Base-by-base conservation (phyloP, 345 rosid genomes). In the Salix arbutifolia region DNA sequence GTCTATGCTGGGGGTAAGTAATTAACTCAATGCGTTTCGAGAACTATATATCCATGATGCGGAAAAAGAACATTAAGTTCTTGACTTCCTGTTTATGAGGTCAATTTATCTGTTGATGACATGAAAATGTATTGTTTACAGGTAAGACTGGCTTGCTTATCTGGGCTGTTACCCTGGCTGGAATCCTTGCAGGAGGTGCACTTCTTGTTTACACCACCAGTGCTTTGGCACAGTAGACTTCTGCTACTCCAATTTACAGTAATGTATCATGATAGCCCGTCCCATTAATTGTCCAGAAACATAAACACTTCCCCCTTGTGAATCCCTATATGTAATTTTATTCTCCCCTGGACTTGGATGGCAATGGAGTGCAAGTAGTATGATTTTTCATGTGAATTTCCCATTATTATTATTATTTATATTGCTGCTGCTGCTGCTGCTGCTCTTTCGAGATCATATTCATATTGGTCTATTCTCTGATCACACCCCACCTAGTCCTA, bases 121-220 rank as follows among this genome's bases (percentile, higher is more conserved):
- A 26, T 40, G 16, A 19, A 26, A 25, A 42, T 16, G 33, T 37
- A 38, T 9, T 18, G 5, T 5, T 65, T 76, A 76, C 87, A 88
- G 96, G 96, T 3, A 2, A 74, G 1, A 92, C 95, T 30, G 98
- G 99, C 3, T 90, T 96, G 86, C 91, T 90, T 10, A 96, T 96
- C 64, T 96, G 99, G 98, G 99, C 98, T 1, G 92, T 91, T 25
- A 96, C 99, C 37, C 85, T 96, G 11, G 75, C 83, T 37, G 98
- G 95, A 1, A 37, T 96, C 33, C 99, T 93, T 0, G 92, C 94
- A 8, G 97, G 97, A 69, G 97, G 97, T 38, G 98, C 92, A 35
- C 97, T 91, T 79, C 96, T 92, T 52, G 99, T 93, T 44, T 93
- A 93, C 97, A 93, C 73, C 90, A 93, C 98, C n/a, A 96, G 99